Evolutionary conservation across 1,139 yeast species (phyloP), one percentile per base, ranked within the genome.

Genomic region (Saccharomyces hybrid): DNA sequence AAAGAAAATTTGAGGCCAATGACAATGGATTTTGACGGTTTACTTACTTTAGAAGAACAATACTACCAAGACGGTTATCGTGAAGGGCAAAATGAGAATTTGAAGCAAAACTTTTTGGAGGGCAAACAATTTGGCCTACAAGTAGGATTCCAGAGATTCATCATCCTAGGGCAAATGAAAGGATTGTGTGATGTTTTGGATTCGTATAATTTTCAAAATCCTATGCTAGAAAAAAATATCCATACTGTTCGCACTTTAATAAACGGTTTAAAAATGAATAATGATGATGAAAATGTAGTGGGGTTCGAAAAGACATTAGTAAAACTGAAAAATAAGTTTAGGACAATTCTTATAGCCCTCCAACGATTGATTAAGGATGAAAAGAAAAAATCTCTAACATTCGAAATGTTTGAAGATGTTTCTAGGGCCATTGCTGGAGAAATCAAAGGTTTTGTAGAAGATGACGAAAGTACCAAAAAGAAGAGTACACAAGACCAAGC

Each of bases 121-220:
- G 96, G 96, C 1, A 83, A 82, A 61, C 88, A 85, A 60, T 85
- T 78, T 64, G 96, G 96, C 0, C 76, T 85, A 52, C 95, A 88
- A 64, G 84, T 89, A 0, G 95, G 90, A 0, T 86, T 81, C 64
- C 91, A 86, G 68, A 73, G 91, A 58, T 85, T 78, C 61, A 63
- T 84, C 12, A 70, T 85, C 0, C 67, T 86, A 2, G 95, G 95
- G 0, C 81, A 84, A 53, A 75, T 87, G 4, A 71, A 74, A 50
- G 88, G 88, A 5, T 68, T 86, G 4, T 65, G 80, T 1, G 72
- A 72, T 6, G 68, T 72, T 0, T 42, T 60, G 52, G 63, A 57
- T 42, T 58, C 54, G 1, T 47, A 52, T 26, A 49, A 56, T 7
- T 27, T 59, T 2, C 53, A 53, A 3, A 62, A 58, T 46, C 26